Base-by-base conservation (phyloP, 257 asterid genomes). In the Leonotis leonurus region DNA sequence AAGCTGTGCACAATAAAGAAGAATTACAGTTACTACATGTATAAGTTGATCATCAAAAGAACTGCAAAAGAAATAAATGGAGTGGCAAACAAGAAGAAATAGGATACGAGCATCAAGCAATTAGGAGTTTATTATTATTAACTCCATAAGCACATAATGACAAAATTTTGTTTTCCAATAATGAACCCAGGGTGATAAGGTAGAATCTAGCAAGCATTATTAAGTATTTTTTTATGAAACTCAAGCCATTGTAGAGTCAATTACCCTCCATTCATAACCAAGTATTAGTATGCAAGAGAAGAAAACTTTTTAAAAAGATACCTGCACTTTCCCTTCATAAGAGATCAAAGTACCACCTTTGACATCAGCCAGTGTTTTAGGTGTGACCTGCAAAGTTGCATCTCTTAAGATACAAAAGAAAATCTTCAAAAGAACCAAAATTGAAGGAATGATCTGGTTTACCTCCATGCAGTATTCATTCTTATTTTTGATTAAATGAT, bases 391-490 rank as follows among this genome's bases (percentile, higher is more conserved):
- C 75, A 67, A 64, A 60, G 53, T 40, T 20, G 54, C 51, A 8
- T 39, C 54, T 32, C 39, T 59, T 16, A 48, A 57, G 35, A 63
- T 20, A 60, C 68, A 35, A 43, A 29, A 56, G 24, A 37, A 20
- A 17, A 41, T 24, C 46, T 26, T 1, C 25, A 7, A 36, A 48
- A 29, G n/a, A 71, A 55, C 13, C 20, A 51, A 36, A 67, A 27
- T 13, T 36, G n/a, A 51, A 56, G 20, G 57, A 21, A 12, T 43
- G 25, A 33, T 43, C 41, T 5, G 25, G 45, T 29, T 53, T 78
- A 89, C 97, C 99, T 92, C 99, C 99, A 92, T 92, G 91, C 97
- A 89, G 69, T 92, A 92, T 65, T 92, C 97, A 33, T 87, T 92
- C 82, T 92, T 85, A 67, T 92, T 85, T 30, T 69, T 77, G 68